A percentile compares a stretch with the other conserved stretches of the same genome.
Conservation (phyloP, 108 stramenopile genomes). For the Nitzschia palea region DNA sequence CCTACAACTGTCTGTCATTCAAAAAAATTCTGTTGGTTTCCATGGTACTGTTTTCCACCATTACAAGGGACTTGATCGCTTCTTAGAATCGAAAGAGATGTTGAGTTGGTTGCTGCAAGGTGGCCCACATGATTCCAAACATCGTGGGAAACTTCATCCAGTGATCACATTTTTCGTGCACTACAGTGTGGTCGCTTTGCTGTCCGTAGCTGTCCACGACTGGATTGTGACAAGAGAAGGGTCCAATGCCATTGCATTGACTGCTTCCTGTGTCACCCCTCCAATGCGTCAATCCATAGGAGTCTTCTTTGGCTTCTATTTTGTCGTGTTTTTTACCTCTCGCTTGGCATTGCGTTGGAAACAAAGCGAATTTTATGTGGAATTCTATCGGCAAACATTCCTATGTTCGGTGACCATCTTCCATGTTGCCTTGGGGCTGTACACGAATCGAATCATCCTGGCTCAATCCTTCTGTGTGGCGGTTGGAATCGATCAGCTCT, state of each 20-base stretch:
- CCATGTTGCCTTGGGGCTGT: conserved; percentile 49
- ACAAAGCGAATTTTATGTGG: conserved; percentile 51
- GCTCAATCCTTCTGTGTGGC: conserved; percentile 62
- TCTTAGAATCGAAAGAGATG: background rate
- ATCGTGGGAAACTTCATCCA: conserved; percentile 55
- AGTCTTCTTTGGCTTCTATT: conserved; percentile 39
- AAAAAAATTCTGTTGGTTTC: too few relatives aligned
- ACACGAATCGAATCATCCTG: conserved; percentile 50
- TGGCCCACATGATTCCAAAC: conserved; percentile 50
- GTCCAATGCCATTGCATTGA: background rate
- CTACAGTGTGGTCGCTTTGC: conserved; percentile 42
- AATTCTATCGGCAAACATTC: conserved; percentile 57
- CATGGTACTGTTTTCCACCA: too few relatives aligned
- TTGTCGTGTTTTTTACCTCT: conserved; percentile 32
- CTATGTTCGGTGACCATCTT: conserved; percentile 67
- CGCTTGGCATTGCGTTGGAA: conserved; percentile 42
- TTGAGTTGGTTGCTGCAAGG: conserved; percentile 45
- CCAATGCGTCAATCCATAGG: conserved; percentile 6
- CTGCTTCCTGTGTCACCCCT: background rate
- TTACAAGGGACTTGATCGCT: too few relatives aligned
- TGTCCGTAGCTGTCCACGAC: conserved; percentile 51
- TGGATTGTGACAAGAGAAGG: background rate
- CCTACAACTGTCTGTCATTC: too few relatives aligned
- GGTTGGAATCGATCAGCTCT: conserved; percentile 76
- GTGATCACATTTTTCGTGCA: conserved; percentile 51